Evolutionary conservation across 257 asterid species (phyloP), one percentile per base, ranked within the genome.

Genomic region (Fraxinus americana): DNA sequence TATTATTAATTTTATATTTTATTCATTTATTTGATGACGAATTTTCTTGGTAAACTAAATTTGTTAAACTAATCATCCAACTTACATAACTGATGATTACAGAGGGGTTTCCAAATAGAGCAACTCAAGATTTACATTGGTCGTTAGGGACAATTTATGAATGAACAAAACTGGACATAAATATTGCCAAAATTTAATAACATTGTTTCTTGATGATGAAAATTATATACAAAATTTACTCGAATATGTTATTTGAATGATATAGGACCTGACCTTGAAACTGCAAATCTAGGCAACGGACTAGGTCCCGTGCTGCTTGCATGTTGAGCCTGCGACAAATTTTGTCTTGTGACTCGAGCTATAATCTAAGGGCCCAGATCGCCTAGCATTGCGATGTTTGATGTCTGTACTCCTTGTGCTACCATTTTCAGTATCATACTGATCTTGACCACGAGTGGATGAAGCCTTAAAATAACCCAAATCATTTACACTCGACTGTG

Each of bases 331-430:
- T 75, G 91, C 98, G 1, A 75, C 88, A 30, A 87, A 80, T 79
- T 92, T 93, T 1, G 86, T 32, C 88, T 88, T 96, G 52, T 93
- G 90, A 76, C 90, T 91, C 36, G 84, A 81, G 80, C 92, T 87
- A 82, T 93, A 93, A 80, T 92, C 99, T 86, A 93, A 84, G 1
- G 98, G 99, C 23, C 99, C 99, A 45, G 99, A 96, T 35, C 97
- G 88, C 86, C 99, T 88, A 30, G 71, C 83, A 54, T 86, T 87
- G 45, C 94, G 82, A 29, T 84, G 76, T 79, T 68, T 91, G 82
- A 70, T 65, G 71, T 91, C 97, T 71, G 76, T 73, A 82, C 87
- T 91, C 77, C 89, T 84, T 35, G 80, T n/a, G 70, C 83, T 79
- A 67, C 78, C 85, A 67, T 75, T 85, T 21, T 91, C 94, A 17